Base-by-base conservation (phyloP, 495 filamentous ascomycete species). In the Talaromyces proteolyticus region DNA sequence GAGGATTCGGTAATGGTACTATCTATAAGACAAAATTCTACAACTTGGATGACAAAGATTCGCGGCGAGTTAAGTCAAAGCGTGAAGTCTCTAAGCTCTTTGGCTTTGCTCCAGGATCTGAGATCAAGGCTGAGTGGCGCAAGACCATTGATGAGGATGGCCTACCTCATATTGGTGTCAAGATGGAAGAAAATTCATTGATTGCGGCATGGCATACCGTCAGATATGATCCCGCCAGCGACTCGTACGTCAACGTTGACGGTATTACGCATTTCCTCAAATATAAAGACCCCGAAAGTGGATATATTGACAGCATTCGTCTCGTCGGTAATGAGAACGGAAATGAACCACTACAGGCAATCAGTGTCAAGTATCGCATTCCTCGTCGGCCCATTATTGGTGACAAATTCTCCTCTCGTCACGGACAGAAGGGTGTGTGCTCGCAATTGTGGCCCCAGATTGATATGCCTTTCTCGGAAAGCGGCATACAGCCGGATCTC, bases 381-480 rank as follows among this genome's bases (percentile, higher is more conserved):
- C 93, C 93, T 18, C 82, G 93, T 53, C 81, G 86, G 38, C 93
- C 93, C 20, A 80, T 96, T 60, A 96, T 97, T 47, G 93, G 93
- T 62, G 76, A 79, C 58, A 79, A 79, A 62, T 79, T 79, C 63
- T 79, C 76, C 23, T 79, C 76, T 42, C 76, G 76, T 61, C 76
- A 79, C 59, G 76, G 76, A 50, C 76, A 79, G 56, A 79, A 79
- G 60, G 76, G 76, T 67, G 91, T 96, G 23, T 87, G 80, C 59
- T 94, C 88, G n/a, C 92, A 96, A 65, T 92, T 96, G 60, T 97
- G 91, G 90, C 93, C 93, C 6, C 74, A 84, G 1, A 70, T 87
- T 47, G 91, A 98, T 66, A 95, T 98, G 91, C 93, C 93, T 6
- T 98, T 98, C 72, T 90, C 89, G 19, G 93, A 98, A 71, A 88